phyloP scores from a whole-genome alignment of 164 flowering plant genomes.

The Nelumbo lutea region DNA sequence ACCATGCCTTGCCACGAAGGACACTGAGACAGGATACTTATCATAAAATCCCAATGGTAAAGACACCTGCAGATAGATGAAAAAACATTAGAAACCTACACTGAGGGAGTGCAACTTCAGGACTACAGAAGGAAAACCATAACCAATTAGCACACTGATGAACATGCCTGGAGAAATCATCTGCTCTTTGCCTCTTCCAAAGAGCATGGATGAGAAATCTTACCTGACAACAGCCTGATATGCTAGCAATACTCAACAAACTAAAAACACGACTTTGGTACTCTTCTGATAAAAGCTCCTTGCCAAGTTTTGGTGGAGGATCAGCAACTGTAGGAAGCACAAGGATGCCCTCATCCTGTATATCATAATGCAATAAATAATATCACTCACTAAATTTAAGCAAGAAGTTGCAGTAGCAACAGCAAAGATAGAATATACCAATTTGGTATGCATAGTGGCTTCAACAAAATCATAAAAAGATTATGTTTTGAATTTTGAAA shows the following conservation, averaged over 20 bases:
- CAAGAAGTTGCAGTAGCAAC: too few species aligned
- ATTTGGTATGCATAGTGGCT: too few species aligned
- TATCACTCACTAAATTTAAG: too few species aligned
- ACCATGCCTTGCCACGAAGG: slow-evolving; percentile 80
- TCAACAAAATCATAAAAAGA: too few species aligned
- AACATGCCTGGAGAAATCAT: not conserved
- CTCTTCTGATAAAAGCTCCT: slow-evolving; percentile 54
- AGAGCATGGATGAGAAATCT: slow-evolving; percentile 10
- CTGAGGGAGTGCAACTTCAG: not conserved
- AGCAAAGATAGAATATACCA: too few species aligned
- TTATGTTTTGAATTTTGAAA: too few species aligned
- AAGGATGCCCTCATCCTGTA: slow-evolving; percentile 83
- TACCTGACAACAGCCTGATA: slow-evolving; percentile 98
- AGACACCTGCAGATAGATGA: slow-evolving; percentile 50
- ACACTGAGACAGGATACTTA: slow-evolving; percentile 80
- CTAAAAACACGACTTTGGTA: slow-evolving; percentile 41
- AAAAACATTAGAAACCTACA: not conserved
- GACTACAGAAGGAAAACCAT: not conserved
- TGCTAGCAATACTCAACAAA: slow-evolving; percentile 66
- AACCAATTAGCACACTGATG: not conserved
- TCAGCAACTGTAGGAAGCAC: slow-evolving; percentile 73
- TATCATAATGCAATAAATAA: not conserved
- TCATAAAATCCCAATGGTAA: slow-evolving; percentile 78
- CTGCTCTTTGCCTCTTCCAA: not conserved
- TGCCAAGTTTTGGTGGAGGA: slow-evolving; percentile 84